Conservation (phyloP, 2,329 filamentous ascomycete genomes). For the Dactylellina sp. region DNA sequence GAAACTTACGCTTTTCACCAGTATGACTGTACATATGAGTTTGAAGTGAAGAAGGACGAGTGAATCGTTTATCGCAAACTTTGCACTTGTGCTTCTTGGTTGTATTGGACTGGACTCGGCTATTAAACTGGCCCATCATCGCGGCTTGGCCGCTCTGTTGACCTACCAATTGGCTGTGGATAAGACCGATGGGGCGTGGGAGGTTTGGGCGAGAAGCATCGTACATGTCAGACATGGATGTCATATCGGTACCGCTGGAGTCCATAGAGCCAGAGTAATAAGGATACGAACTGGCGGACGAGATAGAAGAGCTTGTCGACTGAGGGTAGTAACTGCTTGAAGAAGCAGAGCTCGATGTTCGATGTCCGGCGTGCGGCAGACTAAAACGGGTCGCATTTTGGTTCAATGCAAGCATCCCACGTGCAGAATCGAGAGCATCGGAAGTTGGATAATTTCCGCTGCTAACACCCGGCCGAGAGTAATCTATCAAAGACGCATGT, state of each 20-base stretch:
- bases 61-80: slow-evolving; percentile 97
- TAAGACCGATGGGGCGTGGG: slow-evolving; percentile 77
- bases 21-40: slow-evolving; percentile 99
- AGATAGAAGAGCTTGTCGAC: slow-evolving; percentile 90
- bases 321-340: slow-evolving; percentile 81
- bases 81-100: slow-evolving; percentile 99
- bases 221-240: slow-evolving; percentile 75
- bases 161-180: slow-evolving; percentile 65
- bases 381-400: slow-evolving; percentile 65
- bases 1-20: slow-evolving; percentile 92
- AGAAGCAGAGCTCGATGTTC: slow-evolving; percentile 82
- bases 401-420: slow-evolving; percentile 95
- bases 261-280: slow-evolving; percentile 88
- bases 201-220: slow-evolving; percentile 64
- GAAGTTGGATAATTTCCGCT: slow-evolving; percentile 72
- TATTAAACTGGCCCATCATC: slow-evolving; percentile 99
- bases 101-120: slow-evolving; percentile 92
- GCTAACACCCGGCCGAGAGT: slow-evolving; percentile 67
- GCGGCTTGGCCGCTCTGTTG: slow-evolving; percentile 75
- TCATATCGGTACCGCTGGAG: slow-evolving; percentile 86
- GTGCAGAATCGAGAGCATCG: slow-evolving; percentile 93
- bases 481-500: slow-evolving; percentile 74
- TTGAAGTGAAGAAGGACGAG: slow-evolving; percentile 89
- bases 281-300: slow-evolving; percentile 80
- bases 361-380: slow-evolving; percentile 68